phyloP scores from a whole-genome alignment of 371 early-diverging fungal genomes.

The Lichtheimia hyalospora region DNA sequence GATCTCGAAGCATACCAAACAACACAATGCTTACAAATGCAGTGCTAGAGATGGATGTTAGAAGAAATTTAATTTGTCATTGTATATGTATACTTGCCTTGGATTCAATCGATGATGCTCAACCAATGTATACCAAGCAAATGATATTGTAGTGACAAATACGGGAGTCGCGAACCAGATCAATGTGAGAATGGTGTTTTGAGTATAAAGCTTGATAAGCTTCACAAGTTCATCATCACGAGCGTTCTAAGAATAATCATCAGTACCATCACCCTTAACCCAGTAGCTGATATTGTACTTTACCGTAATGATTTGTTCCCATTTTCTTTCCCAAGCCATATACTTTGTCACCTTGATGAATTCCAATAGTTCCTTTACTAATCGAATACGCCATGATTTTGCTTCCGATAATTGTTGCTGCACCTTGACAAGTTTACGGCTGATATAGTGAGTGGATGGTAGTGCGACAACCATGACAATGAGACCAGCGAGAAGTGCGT shows the following conservation, averaged over 20 bases:
- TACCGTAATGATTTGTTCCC: conserved; percentile 57
- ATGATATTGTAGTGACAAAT: conserved; percentile 62
- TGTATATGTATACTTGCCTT: conserved; percentile 23
- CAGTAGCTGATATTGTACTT: background rate
- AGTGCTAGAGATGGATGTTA: conserved; percentile 24
- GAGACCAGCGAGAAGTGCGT: conserved; percentile 67
- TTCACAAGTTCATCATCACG: conserved; percentile 58
- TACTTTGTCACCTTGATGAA: conserved; percentile 76
- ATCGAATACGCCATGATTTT: conserved; percentile 58
- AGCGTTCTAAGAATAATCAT: conserved; percentile 24
- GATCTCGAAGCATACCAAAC: conserved; percentile 61
- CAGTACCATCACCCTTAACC: no score
- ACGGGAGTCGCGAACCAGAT: conserved; percentile 75
- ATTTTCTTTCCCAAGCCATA: conserved; percentile 76
- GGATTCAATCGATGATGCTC: conserved; percentile 64
- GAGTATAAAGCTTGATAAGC: conserved; percentile 55
- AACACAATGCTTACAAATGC: conserved; percentile 69
- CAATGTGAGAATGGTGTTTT: conserved; percentile 56
- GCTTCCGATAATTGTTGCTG: conserved; percentile 59
- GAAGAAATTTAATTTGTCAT: background rate
- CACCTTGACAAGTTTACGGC: conserved; percentile 39
- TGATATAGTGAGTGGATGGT: conserved; percentile 62
- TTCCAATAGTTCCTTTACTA: conserved; percentile 65
- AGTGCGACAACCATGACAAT: conserved; percentile 60
- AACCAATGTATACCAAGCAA: conserved; percentile 65